A percentile compares a stretch with the other conserved stretches of the same genome.
These are phyloP conservation scores for Polysphondylium violaceum DNA, from an alignment of 78 protist genomes.

Conservation along the genomic window DNA sequence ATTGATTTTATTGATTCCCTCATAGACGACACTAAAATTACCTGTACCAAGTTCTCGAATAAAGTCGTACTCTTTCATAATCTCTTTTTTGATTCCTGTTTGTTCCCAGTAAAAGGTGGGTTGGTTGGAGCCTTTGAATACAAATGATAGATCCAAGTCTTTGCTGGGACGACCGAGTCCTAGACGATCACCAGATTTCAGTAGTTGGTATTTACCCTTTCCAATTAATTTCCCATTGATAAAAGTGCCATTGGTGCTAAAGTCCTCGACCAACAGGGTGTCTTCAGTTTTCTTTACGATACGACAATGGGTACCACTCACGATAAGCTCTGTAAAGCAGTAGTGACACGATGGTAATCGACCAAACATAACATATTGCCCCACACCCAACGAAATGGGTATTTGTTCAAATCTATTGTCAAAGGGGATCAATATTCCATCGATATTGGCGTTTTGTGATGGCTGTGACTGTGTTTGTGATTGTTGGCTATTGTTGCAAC, in stretches of 20 bases:
- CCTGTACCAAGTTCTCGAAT: constrained; percentile 55
- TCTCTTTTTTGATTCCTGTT: constrained; percentile 7
- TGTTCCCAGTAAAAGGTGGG: constrained; percentile 8
- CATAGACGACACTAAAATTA: constrained; percentile 34
- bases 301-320: constrained; percentile 29
- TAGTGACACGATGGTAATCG: no score
- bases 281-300: constrained; percentile 2
- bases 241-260: constrained; percentile 29
- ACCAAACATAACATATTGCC: no score
- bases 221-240: constrained; percentile 45
- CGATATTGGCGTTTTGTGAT: no score
- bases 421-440: no score
- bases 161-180: constrained; percentile 1
- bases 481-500: no score
- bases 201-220: not conserved
- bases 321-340: constrained; percentile 9
- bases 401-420: no score
- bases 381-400: no score
- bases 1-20: constrained; percentile 19
- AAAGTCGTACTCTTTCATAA: constrained; percentile 45
- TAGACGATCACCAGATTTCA: constrained; percentile 1
- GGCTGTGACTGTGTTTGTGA: no score
- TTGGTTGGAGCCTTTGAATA: not conserved
- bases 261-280: not conserved
- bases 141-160: constrained; percentile 18